Evolutionary conservation across 1,284 basidiomycete genomes (phyloP), one percentile per base, ranked within the genome.

Genomic region (Clitocybe nebularis): DNA sequence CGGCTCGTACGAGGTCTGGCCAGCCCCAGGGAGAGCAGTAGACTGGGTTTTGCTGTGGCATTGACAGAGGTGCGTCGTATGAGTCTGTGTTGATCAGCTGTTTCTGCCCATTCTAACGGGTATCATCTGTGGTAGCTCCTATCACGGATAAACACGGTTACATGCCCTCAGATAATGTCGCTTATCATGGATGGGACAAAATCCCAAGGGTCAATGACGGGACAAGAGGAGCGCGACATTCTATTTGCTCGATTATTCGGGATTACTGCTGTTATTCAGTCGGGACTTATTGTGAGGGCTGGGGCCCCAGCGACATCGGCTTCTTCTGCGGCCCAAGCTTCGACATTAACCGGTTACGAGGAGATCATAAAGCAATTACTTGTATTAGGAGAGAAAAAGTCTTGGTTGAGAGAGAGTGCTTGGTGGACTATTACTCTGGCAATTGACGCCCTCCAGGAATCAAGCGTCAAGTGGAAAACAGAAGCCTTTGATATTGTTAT

Each of bases 201-300:
- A 58, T 70, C 74, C 2, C 77, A 79, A 49, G 77, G 80, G 39
- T 81, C 84, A 30, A 82, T 89, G 77, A 85, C 81, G 39, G 89
- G 93, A 2, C 85, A 92, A 57, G 95, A 98, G 63, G 88, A 93
- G 64, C 83, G 94, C 47, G 95, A 98, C 61, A 69, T 89, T 43
- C 75, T 93, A 46, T 98, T 99, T 60, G 94, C 93, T 11, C 82
- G 91, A 26, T 70, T 99, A 13, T 97, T 98, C 61, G 95, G 95
- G 20, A 69, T 97, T 48, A 86, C 84, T 23, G 69, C 87, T 21
- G 69, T 95, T 59, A 75, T 92, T 39, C 84, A 88, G 49, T 95
- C 93, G 7, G 83, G 88, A 10, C 68, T 92, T 29, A 68, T 93
- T 42, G 81, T 88, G 34, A 76, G 82, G 25, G 64, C 70, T 21